Evolutionary conservation across 331 rosid genomes (phyloP), one percentile per base, ranked within the genome.

Genomic region (Pyrus hybrid): DNA sequence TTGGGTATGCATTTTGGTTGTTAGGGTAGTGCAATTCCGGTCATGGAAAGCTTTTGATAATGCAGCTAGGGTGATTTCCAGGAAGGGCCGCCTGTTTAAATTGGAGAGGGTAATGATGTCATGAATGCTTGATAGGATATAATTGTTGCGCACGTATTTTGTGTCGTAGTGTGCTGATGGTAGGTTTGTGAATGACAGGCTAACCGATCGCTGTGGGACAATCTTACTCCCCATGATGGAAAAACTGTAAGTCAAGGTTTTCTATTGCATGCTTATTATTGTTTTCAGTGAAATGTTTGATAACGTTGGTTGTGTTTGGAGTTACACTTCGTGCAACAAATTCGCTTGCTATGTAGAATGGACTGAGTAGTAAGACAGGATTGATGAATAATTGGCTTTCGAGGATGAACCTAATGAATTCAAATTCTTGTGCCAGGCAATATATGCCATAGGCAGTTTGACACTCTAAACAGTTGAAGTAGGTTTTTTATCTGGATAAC

Each of bases 11-110:
- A 2, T 37, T 33, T 70, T 57, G 60, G 68, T 74, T 17, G 69
- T 68, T 89, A 95, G 96, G 91, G 37, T 92, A 85, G 70, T 92
- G 83, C 93, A 88, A 63, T 95, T 95, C 80, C 82, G 72, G 43
- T 85, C 90, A 21, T 74, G 23, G 10, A 0, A 18, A 25, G 84
- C 77, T 12, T 85, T 26, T 71, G 81, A 80, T 7, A 79, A 77
- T 28, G 99, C 93, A 58, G 0, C 67, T 22, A 85, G 67, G 71
- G 25, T 30, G 72, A 54, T 83, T 53, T 10, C 4, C 28, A 80
- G 66, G 84, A 81, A 79, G 76, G 89, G 88, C 45, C 88, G 86
- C 53, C 17, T 83, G 72, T 84, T 75, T 86, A 88, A 43, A 83
- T 32, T 92, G 87, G 96, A 90, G 8, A 83, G 80, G 97, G 97